phyloP scores from a whole-genome alignment of 805 yeast genomes.

The Cyberlindnera saturnus region DNA sequence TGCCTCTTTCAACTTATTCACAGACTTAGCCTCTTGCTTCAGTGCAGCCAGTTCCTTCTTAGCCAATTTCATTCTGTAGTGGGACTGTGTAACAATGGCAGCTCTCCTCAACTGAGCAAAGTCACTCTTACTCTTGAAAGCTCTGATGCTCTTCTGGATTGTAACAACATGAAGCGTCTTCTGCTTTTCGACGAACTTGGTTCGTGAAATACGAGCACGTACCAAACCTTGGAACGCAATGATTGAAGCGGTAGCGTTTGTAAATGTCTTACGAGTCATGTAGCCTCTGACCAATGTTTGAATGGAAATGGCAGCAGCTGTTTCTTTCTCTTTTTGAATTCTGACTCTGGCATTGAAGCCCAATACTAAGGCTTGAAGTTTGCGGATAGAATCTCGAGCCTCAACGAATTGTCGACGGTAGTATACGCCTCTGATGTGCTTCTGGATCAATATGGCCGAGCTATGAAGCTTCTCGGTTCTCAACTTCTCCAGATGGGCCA shows the following conservation, averaged over 20 bases:
- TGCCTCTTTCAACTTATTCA: slow-evolving; percentile 82
- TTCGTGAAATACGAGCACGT: slow-evolving; percentile 49
- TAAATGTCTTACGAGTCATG: slow-evolving; percentile 36
- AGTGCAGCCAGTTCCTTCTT: slow-evolving; percentile 52
- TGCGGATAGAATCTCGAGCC: slow-evolving; percentile 45
- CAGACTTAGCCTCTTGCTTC: slow-evolving; percentile 88
- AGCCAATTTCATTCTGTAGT: slow-evolving; percentile 74
- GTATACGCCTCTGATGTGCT: slow-evolving; percentile 60
- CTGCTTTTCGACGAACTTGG: slow-evolving; percentile 41
- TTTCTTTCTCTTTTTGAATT: slow-evolving; percentile 49
- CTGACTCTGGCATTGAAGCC: slow-evolving; percentile 56
- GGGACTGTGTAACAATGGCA: slow-evolving; percentile 69
- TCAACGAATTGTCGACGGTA: slow-evolving; percentile 57
- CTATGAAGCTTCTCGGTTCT: slow-evolving; percentile 71
- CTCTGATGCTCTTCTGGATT: slow-evolving; percentile 72
- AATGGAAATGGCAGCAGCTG: slow-evolving; percentile 57
- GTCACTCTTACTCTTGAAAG: slow-evolving; percentile 52
- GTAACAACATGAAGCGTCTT: slow-evolving; percentile 58
- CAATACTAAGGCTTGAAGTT: slow-evolving; percentile 55
- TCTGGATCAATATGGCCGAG: slow-evolving; percentile 83
- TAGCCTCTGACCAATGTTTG: slow-evolving; percentile 64
- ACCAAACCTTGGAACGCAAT: slow-evolving; percentile 43
- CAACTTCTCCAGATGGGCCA: slow-evolving; percentile 83
- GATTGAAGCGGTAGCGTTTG: slow-evolving; percentile 26
- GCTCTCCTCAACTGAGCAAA: slow-evolving; percentile 44